Percentiles rank a stretch among this genome's conserved stretches.
These are phyloP conservation scores for Alternaria ethzedia DNA, from an alignment of 2,329 filamentous ascomycete species.

Conservation along the genomic window DNA sequence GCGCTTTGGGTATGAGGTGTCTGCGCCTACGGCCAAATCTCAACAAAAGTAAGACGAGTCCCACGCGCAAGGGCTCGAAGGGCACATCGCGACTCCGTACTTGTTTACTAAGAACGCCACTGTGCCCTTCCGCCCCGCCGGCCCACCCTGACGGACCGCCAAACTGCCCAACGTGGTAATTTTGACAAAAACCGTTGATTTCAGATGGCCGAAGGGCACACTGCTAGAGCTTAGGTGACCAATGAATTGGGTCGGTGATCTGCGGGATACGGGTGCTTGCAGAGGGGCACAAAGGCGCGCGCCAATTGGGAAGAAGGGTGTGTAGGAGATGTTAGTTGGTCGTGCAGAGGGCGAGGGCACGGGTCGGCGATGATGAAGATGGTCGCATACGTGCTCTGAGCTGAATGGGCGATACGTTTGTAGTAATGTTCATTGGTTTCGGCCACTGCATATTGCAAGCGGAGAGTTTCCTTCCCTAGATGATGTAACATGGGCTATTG, in stretches of 20 bases:
- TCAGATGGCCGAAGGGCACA: constrained; percentile 17
- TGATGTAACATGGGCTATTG: not conserved
- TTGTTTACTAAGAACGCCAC: not conserved
- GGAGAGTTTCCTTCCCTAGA: not conserved
- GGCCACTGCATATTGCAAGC: not conserved
- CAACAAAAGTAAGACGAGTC: not conserved
- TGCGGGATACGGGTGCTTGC: constrained; percentile 3
- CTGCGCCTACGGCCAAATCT: not conserved
- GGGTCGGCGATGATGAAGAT: not conserved
- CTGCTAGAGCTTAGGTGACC: constrained; percentile 5
- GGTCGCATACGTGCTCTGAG: not conserved
- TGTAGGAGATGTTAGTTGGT: constrained; percentile 15
- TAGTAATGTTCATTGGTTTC: not conserved
- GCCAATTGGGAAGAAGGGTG: constrained; percentile 14
- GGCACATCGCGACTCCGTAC: not conserved
- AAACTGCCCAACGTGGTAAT: constrained; percentile 6
- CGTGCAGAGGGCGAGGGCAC: constrained; percentile 1
- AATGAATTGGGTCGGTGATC: constrained; percentile 5
- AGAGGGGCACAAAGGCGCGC: constrained; percentile 1
- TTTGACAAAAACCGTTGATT: constrained; percentile 5
- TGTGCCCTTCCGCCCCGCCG: not conserved
- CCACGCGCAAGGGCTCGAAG: not conserved
- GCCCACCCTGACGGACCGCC: not conserved
- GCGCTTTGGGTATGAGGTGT: not conserved
- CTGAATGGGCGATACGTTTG: not conserved